Evolutionary conservation across 2,329 filamentous ascomycete genomes (phyloP).

Genomic region (Cryphonectria carpinicola): DNA sequence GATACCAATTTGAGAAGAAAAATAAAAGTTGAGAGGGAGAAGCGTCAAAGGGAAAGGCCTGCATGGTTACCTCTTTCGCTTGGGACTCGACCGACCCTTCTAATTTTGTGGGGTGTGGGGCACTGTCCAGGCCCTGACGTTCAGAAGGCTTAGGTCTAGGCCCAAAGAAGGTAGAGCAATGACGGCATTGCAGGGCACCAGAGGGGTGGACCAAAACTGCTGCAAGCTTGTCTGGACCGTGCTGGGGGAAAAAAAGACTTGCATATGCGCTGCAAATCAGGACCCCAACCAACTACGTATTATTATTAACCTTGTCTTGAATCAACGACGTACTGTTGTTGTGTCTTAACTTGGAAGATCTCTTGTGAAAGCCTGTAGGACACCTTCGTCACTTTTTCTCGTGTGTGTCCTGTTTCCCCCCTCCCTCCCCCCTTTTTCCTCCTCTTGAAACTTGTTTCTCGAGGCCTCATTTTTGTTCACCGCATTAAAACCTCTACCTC

Average conservation of each 20-base stretch:
- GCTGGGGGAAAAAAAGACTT: not conserved
- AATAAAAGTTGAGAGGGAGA: not conserved
- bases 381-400: not conserved
- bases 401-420: not conserved
- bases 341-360: not conserved
- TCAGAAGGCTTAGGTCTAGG: slow-evolving; percentile 6
- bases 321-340: not conserved
- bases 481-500: not conserved
- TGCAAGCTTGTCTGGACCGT: not conserved
- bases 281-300: not conserved
- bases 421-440: not conserved
- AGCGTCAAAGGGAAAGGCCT: not conserved
- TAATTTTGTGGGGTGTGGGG: not conserved
- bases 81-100: not conserved
- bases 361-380: not conserved
- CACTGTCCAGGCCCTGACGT: not conserved
- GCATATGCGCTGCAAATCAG: slow-evolving; percentile 4
- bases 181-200: slow-evolving; percentile 23
- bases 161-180: slow-evolving; percentile 23
- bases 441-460: not conserved
- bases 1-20: not conserved
- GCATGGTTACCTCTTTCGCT: not conserved
- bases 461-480: slow-evolving; percentile 1
- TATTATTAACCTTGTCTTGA: not conserved
- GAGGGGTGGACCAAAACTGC: not conserved